Conservation (phyloP, 192 early-diverging fungal genomes). For the Funneliformis geosporum region DNA sequence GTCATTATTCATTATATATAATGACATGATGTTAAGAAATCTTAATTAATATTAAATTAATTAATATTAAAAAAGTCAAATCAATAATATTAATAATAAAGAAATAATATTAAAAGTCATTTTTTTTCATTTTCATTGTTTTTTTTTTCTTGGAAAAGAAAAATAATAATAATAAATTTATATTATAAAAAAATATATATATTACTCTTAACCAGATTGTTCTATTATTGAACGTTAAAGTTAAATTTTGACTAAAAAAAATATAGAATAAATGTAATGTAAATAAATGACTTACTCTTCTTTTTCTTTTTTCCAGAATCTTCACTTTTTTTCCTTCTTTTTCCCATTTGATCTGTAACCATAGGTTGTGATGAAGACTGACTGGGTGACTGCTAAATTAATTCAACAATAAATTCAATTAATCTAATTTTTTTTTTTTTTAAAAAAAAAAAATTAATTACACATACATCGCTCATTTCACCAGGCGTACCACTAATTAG, state of each 20-base stretch:
- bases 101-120: no score
- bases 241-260: neutral
- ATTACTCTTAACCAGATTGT: neutral
- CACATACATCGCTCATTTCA: neutral
- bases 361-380: neutral
- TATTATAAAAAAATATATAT: no score
- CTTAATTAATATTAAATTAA: no score
- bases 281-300: conserved; percentile 12
- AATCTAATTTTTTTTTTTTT: neutral
- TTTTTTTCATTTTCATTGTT: no score
- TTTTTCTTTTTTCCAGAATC: conserved; percentile 25
- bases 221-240: neutral
- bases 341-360: conserved; percentile 7
- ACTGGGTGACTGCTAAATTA: neutral
- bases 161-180: no score
- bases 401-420: neutral
- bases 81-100: no score
- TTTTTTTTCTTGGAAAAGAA: no score
- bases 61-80: no score
- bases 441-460: neutral
- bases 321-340: conserved; percentile 26
- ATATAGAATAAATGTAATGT: neutral
- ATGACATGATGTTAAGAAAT: no score
- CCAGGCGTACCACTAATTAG: neutral
- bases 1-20: no score